Evolutionary conservation across 2,329 filamentous ascomycete species (phyloP), one percentile per base, ranked within the genome.

Genomic region (Fusarium vanettenii): DNA sequence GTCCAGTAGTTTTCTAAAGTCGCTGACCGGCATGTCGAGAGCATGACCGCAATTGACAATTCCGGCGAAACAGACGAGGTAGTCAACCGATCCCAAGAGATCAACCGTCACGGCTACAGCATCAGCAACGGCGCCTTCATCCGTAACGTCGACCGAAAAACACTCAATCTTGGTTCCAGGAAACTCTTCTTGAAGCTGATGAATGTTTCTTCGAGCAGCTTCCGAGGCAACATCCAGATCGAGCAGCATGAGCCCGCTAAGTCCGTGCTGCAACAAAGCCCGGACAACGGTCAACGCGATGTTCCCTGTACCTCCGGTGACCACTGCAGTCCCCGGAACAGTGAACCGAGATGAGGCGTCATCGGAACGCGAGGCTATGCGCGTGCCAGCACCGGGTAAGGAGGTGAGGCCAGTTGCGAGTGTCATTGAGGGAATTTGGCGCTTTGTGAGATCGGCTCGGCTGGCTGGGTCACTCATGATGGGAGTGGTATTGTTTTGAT

Each of bases 1-100:
- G 66, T 94, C 92, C 22, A 95, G 78, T 0, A 92, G 88, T 31
- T 87, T 87, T 8, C 90, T 87, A 88, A 90, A 95, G 73, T 92
- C 86, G 2, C 85, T 83, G 0, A 87, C 81, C 0, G 86, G 82
- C 84, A 92, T 90, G 2, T 92, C 89, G 1, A 93, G 81, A 0
- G 92, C 89, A 70, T 90, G 88, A 0, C 87, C 85, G 73, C 89
- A 92, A 41, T 86, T 87, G 0, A 94, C 93, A 0, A 95, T 87
- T 3, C 93, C 77, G 7, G 67, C 67, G 20, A 71, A 70, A 27
- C 69, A 71, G 13, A 67, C 14, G 11, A 70, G 61, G 25, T 66
- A 66, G 25, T 70, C 29, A 14, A 71, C 55, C 0, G 41, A 65
- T 3, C 61, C 67, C 11, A 71, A 20, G 3, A 61, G 48, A 4